Evolutionary conservation across 257 asterid genomes (phyloP).

Genomic region (Mentha longifolia): DNA sequence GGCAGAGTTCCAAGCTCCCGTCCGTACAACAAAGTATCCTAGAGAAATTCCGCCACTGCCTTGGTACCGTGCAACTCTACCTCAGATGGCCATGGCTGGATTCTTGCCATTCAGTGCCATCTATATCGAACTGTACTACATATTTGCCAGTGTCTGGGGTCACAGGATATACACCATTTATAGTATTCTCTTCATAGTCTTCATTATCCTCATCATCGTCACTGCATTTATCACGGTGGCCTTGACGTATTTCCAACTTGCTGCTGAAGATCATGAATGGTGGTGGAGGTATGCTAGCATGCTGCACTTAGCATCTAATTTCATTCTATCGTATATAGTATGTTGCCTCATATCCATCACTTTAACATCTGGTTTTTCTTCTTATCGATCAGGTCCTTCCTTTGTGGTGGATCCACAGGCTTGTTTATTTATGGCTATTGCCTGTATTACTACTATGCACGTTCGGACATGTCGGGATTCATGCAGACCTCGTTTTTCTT

Average conservation of each 20-base stretch:
- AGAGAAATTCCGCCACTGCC: constrained; percentile 83
- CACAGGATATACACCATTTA: constrained; percentile 90
- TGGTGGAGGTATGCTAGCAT: constrained; percentile 77
- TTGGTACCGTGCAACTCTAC: constrained; percentile 85
- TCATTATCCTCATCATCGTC: constrained; percentile 81
- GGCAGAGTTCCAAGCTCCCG: constrained; percentile 84
- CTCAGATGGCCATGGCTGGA: constrained; percentile 99
- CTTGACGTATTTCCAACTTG: constrained; percentile 84
- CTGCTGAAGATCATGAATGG: constrained; percentile 97
- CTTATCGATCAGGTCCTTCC: constrained; percentile 55
- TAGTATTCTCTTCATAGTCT: constrained; percentile 82
- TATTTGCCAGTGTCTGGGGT: constrained; percentile 95
- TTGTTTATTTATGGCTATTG: constrained; percentile 81
- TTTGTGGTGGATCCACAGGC: constrained; percentile 89
- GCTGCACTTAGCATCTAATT: constrained; percentile 8
- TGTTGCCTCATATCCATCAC: neutral
- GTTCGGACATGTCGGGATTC: constrained; percentile 96
- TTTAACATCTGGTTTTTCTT: neutral
- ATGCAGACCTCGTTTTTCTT: constrained; percentile 95
- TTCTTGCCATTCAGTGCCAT: constrained; percentile 92
- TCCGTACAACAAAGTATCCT: constrained; percentile 83
- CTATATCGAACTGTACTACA: constrained; percentile 81
- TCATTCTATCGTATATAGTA: too few relatives aligned
- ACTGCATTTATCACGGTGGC: constrained; percentile 93
- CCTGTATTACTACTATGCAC: constrained; percentile 79